Conservation (phyloP, 495 filamentous ascomycete genomes). For the Talaromyces proteolyticus region DNA sequence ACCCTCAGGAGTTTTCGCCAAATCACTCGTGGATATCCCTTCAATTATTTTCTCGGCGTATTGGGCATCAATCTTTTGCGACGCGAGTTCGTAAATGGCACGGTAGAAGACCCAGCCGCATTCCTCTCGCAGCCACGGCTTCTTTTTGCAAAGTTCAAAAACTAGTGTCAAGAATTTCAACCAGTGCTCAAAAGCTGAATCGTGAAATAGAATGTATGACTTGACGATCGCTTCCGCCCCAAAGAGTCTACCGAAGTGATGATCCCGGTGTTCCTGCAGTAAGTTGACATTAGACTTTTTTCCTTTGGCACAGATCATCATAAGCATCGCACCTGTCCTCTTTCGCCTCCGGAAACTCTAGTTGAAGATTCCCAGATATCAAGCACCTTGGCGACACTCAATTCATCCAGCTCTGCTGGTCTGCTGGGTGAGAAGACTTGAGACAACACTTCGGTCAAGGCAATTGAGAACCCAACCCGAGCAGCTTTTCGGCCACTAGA, state of each 20-base stretch:
- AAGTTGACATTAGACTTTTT: conserved; percentile 6
- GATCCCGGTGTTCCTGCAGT: conserved; percentile 73
- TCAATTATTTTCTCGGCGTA: conserved; percentile 57
- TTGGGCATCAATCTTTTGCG: conserved; percentile 27
- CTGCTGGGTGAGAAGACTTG: conserved; percentile 37
- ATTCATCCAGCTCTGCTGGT: conserved; percentile 25
- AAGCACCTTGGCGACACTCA: conserved; percentile 45
- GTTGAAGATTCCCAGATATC: conserved; percentile 65
- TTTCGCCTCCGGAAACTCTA: conserved; percentile 52
- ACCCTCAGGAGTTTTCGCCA: conserved; percentile 76
- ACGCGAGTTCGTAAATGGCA: conserved; percentile 34
- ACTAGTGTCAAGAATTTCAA: conserved; percentile 47
- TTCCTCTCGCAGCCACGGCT: conserved; percentile 84
- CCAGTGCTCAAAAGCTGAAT: conserved; percentile 48
- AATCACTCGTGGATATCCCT: conserved; percentile 51
- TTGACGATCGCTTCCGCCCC: conserved; percentile 80
- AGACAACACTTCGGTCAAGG: conserved; percentile 73
- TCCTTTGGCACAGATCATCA: not conserved
- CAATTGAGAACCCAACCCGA: conserved; percentile 83
- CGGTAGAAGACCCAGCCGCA: conserved; percentile 67
- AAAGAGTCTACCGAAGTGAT: conserved; percentile 79
- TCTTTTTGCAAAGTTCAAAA: conserved; percentile 52
- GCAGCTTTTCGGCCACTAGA: conserved; percentile 88
- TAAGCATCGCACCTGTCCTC: conserved; percentile 48
- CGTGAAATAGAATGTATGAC: conserved; percentile 61